Base-by-base conservation (phyloP, 345 rosid species). In the Corchorus capsularis region DNA sequence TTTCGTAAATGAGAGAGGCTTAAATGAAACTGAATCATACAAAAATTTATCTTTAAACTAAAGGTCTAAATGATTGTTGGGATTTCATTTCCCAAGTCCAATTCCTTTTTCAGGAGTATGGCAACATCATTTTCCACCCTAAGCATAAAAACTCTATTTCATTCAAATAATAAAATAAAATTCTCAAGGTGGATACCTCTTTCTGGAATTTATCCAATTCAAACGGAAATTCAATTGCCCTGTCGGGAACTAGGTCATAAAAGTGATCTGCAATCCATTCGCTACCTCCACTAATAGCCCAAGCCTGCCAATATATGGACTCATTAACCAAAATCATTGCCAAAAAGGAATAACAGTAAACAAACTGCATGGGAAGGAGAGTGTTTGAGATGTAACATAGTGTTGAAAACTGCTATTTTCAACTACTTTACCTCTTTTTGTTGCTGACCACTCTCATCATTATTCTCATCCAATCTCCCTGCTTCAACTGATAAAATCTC, bases 181-280 rank as follows among this genome's bases (percentile, higher is more conserved):
- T 45, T 49, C 17, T 49, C 63, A 75, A 34, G 63, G 45, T 56
- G 56, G 53, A 13, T 84, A 93, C 98, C 99, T 93, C 94, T 84
- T 92, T 93, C 79, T 95, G 99, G 84, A 95, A 95, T 77, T 80
- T 82, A 85, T 95, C 98, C 86, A 95, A 83, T 71, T 93, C 92
- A 79, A 93, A 95, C 72, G 99, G 96, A 83, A 92, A 95, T 80
- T 89, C 89, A 74, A 93, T 89, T 20, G 98, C 99, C 89, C 86
- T 83, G 80, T 95, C 96, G 72, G 99, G 97, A 82, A 95, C 92
- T 71, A 95, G 94, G 77, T 95, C 91, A 76, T 84, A 13, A 81
- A 95, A 93, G 78, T 72, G 86, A 75, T 90, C 88, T 6, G 91
- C 91, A 83, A 95, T 95, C 85, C 84, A 85, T 83, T 88, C 91